These are phyloP conservation scores for Mallotus japonicus DNA, from an alignment of 441 rosid species.

Conservation along the genomic window DNA sequence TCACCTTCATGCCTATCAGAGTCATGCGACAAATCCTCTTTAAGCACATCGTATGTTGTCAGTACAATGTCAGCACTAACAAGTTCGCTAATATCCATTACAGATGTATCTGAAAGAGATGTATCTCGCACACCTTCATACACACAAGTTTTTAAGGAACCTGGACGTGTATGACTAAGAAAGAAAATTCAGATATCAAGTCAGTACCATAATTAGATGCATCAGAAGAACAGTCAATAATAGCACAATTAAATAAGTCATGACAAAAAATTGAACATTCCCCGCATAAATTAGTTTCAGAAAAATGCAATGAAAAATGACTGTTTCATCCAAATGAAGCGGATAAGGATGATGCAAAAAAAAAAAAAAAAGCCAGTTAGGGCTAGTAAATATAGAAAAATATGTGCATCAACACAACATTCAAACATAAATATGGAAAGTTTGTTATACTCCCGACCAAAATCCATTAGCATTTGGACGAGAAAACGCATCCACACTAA, in stretches of 20 bases:
- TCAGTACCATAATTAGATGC: conserved; percentile 24
- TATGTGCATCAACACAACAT: not conserved
- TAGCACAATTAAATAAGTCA: conserved; percentile 1
- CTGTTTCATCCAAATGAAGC: not conserved
- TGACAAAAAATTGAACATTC: conserved; percentile 1
- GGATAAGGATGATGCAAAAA: not conserved
- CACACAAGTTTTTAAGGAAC: conserved; percentile 63
- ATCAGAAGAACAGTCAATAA: conserved; percentile 19
- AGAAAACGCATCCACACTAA: not conserved
- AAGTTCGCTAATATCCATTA: conserved; percentile 61
- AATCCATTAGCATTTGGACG: not conserved
- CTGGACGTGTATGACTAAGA: conserved; percentile 80
- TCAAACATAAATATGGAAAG: not conserved
- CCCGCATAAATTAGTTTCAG: not conserved
- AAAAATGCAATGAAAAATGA: not conserved
- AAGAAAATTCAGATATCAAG: conserved; percentile 23
- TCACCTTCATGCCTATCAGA: conserved; percentile 92
- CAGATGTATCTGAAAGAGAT: conserved; percentile 57
- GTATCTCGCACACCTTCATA: conserved; percentile 83
- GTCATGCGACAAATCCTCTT: conserved; percentile 94
- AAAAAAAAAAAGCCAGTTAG: not conserved
- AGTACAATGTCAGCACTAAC: conserved; percentile 72
- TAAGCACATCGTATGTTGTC: conserved; percentile 94
- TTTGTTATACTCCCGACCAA: not conserved
- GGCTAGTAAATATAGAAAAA: not conserved